Evolutionary conservation across 2,329 filamentous ascomycete species (phyloP), one percentile per base, ranked within the genome.

Genomic region (Paecilomyces fulvus): DNA sequence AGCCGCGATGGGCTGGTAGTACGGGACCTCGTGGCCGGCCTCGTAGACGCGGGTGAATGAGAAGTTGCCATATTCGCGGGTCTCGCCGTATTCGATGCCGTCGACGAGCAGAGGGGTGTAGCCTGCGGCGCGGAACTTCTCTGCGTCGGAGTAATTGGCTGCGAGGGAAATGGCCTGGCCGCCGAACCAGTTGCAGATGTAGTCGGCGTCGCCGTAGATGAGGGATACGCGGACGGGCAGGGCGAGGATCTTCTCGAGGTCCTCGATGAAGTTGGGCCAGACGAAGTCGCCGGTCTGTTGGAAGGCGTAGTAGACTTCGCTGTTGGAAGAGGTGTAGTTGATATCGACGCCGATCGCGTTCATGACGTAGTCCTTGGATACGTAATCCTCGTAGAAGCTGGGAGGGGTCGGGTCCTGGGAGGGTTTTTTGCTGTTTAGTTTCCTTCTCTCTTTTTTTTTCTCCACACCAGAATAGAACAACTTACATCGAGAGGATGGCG

Each of bases 11-110:
- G 83, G 84, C 70, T 86, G 83, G 65, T 67, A 70, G 48, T 78
- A 80, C 0, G 83, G 78, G 0, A 85, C 80, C 53, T 83, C 79
- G 64, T 88, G 85, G 1, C 86, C 85, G 14, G 84, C 79, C 63
- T 87, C 81, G 67, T 85, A 88, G 51, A 88, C 77, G 7, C 85
- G 79, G 55, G 82, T 83, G 67, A 88, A 88, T 14, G 80, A 84
- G 55, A 88, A 79, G 63, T 92, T 92, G 10, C 87, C 89, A 64
- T 83, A 89, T 69, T 94, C 88, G 3, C 89, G 82, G 0, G 90
- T 88, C 56, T 83, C 81, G 20, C 89, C 90, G 53, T 88, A 65
- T 85, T 82, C 70, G 6, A 80, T 78, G 25, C 78, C 79, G 66
- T 90, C 88, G 46, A 89, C 83, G 11, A 84, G 75, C 59, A 94